Percentiles rank a stretch among this genome's conserved stretches.
Conservation (phyloP, 2,329 filamentous ascomycete genomes). For the Basipetospora chlamydospora region DNA sequence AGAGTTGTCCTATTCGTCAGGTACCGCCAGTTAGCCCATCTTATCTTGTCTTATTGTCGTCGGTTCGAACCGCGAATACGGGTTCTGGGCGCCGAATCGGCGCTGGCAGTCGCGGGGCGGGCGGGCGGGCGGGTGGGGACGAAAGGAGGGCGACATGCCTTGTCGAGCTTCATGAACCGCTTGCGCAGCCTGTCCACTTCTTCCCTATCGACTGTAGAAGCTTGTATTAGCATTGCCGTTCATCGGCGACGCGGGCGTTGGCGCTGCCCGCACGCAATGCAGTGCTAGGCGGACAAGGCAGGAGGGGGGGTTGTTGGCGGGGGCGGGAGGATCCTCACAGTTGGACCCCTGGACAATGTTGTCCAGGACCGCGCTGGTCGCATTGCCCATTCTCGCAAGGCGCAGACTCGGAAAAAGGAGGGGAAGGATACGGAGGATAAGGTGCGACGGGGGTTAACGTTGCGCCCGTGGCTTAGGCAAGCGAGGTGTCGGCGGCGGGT, state of each 20-base stretch:
- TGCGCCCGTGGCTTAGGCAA: no score
- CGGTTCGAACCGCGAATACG: no score
- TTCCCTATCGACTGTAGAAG: constrained; percentile 69
- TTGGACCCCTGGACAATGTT: constrained; percentile 94
- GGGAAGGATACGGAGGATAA: not conserved
- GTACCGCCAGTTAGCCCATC: not conserved
- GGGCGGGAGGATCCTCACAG: constrained; percentile 40
- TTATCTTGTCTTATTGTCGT: no score
- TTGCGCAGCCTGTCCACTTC: constrained; percentile 93
- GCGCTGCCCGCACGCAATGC: no score
- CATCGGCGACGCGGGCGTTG: constrained; percentile 36
- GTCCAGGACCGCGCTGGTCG: constrained; percentile 65
- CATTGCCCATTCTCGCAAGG: constrained; percentile 43
- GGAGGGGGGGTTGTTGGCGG: no score
- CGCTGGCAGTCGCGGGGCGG: no score
- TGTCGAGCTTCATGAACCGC: constrained; percentile 98
- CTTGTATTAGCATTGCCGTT: not conserved
- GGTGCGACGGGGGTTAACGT: not conserved
- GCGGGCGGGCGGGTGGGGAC: no score
- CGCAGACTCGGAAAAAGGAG: not conserved
- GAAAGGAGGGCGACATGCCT: constrained; percentile 47
- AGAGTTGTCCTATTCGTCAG: constrained; percentile 63
- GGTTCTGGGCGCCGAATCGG: no score
- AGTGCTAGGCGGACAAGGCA: no score
- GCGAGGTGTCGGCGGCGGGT: no score